Conservation (phyloP, 1,284 basidiomycete species). For the Volvariella surrecta region DNA sequence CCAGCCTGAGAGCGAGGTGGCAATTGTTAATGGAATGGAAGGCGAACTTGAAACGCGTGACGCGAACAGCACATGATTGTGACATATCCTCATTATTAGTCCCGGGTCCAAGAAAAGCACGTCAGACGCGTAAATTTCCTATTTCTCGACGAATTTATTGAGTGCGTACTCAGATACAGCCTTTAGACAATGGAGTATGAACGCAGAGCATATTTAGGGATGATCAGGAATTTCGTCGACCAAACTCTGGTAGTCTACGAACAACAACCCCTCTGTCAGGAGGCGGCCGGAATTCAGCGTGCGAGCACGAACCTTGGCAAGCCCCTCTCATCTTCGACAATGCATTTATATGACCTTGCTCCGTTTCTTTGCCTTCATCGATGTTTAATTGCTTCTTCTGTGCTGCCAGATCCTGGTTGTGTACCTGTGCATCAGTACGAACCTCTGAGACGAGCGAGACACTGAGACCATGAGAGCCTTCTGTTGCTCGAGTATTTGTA, state of each 20-base stretch:
- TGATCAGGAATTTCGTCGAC: no score
- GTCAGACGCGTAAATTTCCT: no score
- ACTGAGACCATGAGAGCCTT: slow-evolving; percentile 13
- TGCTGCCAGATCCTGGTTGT: not conserved
- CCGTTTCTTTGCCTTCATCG: not conserved
- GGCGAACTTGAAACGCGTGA: no score
- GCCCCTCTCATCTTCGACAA: slow-evolving; percentile 6
- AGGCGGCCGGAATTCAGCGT: not conserved
- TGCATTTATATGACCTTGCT: slow-evolving; percentile 4
- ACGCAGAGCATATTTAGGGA: no score
- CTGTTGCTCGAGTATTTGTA: slow-evolving; percentile 14
- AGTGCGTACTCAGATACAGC: no score
- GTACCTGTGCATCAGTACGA: not conserved
- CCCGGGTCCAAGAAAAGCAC: no score
- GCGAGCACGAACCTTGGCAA: slow-evolving; percentile 9
- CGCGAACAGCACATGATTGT: no score
- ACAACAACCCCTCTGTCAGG: not conserved
- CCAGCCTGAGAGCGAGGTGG: no score
- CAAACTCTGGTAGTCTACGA: not conserved
- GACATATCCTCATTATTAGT: no score
- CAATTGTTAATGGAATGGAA: no score
- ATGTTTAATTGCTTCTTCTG: not conserved
- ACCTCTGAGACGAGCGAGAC: not conserved
- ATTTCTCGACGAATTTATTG: no score
- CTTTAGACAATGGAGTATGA: no score